Conservation (phyloP, 139 green algal species). For the Haematococcus lacustris region DNA sequence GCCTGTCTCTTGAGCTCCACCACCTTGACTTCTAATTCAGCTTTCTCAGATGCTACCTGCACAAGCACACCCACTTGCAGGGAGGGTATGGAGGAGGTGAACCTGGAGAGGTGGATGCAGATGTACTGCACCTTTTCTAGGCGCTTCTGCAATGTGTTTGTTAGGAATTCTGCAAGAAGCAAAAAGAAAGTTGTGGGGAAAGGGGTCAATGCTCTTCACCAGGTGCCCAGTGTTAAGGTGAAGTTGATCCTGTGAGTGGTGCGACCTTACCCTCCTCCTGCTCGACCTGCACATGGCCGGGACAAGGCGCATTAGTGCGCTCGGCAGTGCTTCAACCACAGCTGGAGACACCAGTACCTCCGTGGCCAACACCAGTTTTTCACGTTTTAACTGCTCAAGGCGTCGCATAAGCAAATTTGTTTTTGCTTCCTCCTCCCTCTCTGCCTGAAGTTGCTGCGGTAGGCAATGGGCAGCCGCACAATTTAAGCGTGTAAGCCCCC, state of each 20-base stretch:
- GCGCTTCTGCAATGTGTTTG: slow-evolving; percentile 71
- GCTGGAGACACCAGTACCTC: not conserved
- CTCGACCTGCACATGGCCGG: not conserved
- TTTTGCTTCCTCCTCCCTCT: too few relatives aligned
- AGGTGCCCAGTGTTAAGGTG: too few relatives aligned
- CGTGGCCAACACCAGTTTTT: not conserved
- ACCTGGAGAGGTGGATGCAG: too few relatives aligned
- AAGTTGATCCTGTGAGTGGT: not conserved
- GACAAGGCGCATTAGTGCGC: not conserved
- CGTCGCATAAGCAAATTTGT: too few relatives aligned
- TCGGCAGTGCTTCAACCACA: not conserved
- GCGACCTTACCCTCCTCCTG: not conserved
- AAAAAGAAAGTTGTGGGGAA: too few relatives aligned
- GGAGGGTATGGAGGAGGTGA: too few relatives aligned
- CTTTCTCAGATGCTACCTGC: slow-evolving; percentile 6
- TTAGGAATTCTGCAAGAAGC: slow-evolving; percentile 42
- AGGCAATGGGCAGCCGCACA: too few relatives aligned
- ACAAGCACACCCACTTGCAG: not conserved
- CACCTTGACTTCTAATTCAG: not conserved
- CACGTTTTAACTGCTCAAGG: too few relatives aligned
- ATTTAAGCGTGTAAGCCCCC: too few relatives aligned
- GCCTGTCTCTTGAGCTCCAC: slow-evolving; percentile 10
- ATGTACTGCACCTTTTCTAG: slow-evolving; percentile 68
- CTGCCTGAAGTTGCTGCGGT: too few relatives aligned
- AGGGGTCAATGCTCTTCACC: too few relatives aligned